Evolutionary conservation across 805 yeast genomes (phyloP).

Genomic region (Cyberlindnera meyerae): DNA sequence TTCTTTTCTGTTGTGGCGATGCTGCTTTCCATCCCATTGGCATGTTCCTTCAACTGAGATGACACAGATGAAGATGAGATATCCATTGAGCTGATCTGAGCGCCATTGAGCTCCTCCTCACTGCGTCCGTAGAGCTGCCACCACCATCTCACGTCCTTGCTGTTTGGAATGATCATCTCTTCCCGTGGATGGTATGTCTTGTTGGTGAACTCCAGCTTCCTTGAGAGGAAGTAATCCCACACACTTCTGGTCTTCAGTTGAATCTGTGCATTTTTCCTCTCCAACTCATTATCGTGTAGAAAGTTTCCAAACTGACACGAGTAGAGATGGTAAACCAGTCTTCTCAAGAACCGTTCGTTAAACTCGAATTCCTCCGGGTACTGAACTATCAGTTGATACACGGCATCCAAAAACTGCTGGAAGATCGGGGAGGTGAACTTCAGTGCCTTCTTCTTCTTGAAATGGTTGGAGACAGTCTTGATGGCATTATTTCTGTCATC

Average conservation of each 20-base stretch:
- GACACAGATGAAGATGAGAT: too few relatives aligned
- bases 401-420: conserved; percentile 89
- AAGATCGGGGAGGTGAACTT: conserved; percentile 84
- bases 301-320: conserved; percentile 96
- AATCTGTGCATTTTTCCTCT: conserved; percentile 37
- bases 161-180: conserved; percentile 50
- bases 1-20: conserved; percentile 3
- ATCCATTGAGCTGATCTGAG: too few relatives aligned
- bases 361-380: conserved; percentile 74
- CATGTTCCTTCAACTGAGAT: too few relatives aligned
- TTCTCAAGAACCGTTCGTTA: conserved; percentile 79
- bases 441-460: conserved; percentile 43
- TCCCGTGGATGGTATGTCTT: conserved; percentile 33
- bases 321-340: conserved; percentile 81
- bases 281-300: conserved; percentile 68
- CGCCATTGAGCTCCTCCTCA: conserved; percentile 58
- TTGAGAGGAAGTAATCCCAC: conserved; percentile 89
- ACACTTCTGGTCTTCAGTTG: conserved; percentile 64
- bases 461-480: conserved; percentile 38
- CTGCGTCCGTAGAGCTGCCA: conserved; percentile 73
- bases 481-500: conserved; percentile 38
- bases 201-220: conserved; percentile 66
- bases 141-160: conserved; percentile 79
- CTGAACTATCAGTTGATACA: conserved; percentile 72
- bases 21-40: too few relatives aligned